Evolutionary conservation across 1,284 basidiomycete genomes (phyloP).

Genomic region (Cronartium ribicola): DNA sequence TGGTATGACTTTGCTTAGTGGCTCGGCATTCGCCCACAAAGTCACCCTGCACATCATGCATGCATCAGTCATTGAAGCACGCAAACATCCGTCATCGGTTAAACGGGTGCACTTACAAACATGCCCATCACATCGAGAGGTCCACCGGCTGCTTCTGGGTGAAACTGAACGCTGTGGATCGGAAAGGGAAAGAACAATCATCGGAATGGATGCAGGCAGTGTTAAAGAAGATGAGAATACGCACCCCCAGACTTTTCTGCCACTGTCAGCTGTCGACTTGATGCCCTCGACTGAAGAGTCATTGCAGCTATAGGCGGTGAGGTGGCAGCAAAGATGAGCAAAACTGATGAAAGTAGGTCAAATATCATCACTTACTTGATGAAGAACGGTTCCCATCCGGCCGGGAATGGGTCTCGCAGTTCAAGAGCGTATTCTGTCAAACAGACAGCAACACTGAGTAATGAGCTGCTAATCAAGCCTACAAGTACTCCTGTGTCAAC

Average conservation of each 20-base stretch:
- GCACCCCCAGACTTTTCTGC: conserved; percentile 81
- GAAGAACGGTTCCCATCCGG: conserved; percentile 94
- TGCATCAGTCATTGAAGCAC: background rate
- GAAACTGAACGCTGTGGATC: conserved; percentile 32
- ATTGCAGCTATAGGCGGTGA: conserved; percentile 37
- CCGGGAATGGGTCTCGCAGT: conserved; percentile 84
- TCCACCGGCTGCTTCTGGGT: conserved; percentile 42
- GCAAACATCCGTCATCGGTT: background rate
- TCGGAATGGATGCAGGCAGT: background rate
- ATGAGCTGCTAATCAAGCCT: background rate
- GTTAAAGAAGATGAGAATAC: background rate
- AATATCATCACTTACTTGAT: conserved; percentile 66
- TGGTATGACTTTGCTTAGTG: background rate
- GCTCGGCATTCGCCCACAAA: conserved; percentile 34
- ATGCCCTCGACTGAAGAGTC: conserved; percentile 94
- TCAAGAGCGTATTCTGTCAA: conserved; percentile 82
- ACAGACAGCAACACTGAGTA: conserved; percentile 61
- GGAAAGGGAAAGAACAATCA: background rate
- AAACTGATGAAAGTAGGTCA: conserved; percentile 2
- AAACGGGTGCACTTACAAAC: conserved; percentile 29
- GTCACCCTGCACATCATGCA: conserved; percentile 12
- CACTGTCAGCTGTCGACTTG: conserved; percentile 79
- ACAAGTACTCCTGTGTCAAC: background rate
- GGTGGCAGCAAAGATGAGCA: conserved; percentile 11
- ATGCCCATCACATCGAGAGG: conserved; percentile 42